phyloP scores from a whole-genome alignment of 345 rosid genomes.

The Citrus hindsii region DNA sequence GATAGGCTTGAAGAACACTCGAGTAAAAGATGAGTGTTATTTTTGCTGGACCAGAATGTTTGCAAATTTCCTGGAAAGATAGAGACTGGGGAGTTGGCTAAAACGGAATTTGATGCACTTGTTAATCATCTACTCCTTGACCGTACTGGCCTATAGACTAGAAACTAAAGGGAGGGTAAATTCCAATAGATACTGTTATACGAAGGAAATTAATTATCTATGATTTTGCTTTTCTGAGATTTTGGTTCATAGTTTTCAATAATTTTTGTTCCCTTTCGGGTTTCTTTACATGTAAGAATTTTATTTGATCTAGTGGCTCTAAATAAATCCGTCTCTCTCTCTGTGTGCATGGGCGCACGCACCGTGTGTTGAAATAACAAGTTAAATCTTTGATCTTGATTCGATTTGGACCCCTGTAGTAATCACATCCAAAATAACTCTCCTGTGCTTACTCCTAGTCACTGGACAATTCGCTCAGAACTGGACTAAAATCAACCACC shows the following conservation, averaged over 20 bases:
- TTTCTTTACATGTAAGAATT: background rate
- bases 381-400: background rate
- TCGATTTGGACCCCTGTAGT: too few species aligned
- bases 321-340: too few species aligned
- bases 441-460: background rate
- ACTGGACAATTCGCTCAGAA: background rate
- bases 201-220: background rate
- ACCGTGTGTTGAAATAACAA: too few species aligned
- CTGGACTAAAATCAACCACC: background rate
- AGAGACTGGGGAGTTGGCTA: too few species aligned
- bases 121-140: background rate
- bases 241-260: background rate
- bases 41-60: background rate
- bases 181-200: background rate
- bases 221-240: background rate
- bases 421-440: background rate
- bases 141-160: background rate
- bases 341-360: too few species aligned
- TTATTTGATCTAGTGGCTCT: background rate
- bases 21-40: slow-evolving; percentile 31
- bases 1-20: slow-evolving; percentile 71
- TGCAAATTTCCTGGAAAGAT: background rate
- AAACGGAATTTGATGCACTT: background rate
- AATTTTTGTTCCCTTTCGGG: background rate
- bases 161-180: background rate